Conservation (phyloP, 2,329 filamentous ascomycete genomes). For the Apiospora pterosperma region DNA sequence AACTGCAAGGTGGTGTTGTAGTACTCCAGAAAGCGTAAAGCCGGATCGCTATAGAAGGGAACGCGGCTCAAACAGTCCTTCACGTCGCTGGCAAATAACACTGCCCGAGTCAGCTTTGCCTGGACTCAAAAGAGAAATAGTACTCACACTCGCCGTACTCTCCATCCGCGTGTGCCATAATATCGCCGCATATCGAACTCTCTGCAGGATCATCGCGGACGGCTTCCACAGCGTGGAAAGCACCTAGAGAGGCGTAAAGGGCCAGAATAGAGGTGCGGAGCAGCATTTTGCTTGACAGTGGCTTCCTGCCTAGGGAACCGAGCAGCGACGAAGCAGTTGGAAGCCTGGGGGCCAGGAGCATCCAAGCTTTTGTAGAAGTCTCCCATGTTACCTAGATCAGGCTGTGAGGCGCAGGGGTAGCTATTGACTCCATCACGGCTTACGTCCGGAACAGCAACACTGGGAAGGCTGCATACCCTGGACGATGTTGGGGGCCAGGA, state of each 20-base stretch:
- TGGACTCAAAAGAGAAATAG: neutral
- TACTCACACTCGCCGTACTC: neutral
- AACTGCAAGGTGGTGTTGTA: slow-evolving; percentile 41
- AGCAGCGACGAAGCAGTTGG: neutral
- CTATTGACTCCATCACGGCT: no score
- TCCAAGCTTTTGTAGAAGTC: neutral
- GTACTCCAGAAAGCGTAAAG: slow-evolving; percentile 39
- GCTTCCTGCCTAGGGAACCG: neutral
- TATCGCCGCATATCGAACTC: neutral
- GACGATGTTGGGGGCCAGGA: no score
- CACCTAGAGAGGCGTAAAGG: neutral
- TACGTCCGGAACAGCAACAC: no score
- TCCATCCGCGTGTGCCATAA: neutral
- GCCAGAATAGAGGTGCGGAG: neutral
- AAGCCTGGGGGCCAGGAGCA: neutral
- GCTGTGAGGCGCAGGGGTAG: no score
- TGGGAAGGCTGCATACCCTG: no score
- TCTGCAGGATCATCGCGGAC: neutral
- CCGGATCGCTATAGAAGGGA: slow-evolving; percentile 41
- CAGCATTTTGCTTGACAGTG: neutral
- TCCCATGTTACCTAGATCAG: no score
- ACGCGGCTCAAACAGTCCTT: slow-evolving; percentile 40
- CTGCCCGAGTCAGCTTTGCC: neutral
- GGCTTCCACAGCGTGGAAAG: neutral
- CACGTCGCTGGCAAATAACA: slow-evolving; percentile 20